A percentile compares a stretch with the other conserved stretches of the same genome.
Evolutionary conservation across 176 grass and related monocot species (phyloP).

Genomic region (Stipa capillata): DNA sequence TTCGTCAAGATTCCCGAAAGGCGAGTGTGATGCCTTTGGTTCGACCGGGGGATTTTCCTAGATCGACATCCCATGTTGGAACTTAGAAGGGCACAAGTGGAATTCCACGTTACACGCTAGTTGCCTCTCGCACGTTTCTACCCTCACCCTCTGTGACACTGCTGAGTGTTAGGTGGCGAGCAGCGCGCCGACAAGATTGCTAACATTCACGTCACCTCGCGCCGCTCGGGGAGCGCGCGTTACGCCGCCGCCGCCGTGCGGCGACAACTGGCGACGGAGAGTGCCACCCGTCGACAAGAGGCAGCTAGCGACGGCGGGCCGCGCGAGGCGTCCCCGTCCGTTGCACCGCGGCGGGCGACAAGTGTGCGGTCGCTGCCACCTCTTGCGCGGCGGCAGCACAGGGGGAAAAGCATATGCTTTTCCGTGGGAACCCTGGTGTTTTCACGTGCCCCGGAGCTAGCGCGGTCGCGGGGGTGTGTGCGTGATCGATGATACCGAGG

Average conservation of each 20-base stretch:
- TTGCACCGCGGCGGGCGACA: background rate
- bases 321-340: background rate
- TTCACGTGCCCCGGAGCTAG: background rate
- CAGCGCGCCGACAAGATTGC: too few species aligned
- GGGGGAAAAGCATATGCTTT: background rate
- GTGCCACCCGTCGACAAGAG: background rate
- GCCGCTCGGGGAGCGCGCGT: too few species aligned
- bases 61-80: background rate
- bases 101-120: background rate
- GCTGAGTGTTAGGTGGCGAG: too few species aligned
- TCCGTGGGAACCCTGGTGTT: background rate
- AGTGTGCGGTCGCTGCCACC: background rate
- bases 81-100: background rate
- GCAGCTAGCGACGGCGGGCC: background rate
- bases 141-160: too few species aligned
- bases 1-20: background rate
- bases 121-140: too few species aligned
- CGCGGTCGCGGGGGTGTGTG: too few species aligned
- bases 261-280: background rate
- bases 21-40: background rate
- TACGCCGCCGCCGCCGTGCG: background rate
- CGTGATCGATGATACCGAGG: conserved; percentile 12
- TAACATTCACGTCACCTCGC: too few species aligned
- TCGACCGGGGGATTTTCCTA: background rate
- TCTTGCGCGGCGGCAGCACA: too few species aligned